Conservation (phyloP, 2,329 filamentous ascomycete genomes). For the Didymosphaeria variabile region DNA sequence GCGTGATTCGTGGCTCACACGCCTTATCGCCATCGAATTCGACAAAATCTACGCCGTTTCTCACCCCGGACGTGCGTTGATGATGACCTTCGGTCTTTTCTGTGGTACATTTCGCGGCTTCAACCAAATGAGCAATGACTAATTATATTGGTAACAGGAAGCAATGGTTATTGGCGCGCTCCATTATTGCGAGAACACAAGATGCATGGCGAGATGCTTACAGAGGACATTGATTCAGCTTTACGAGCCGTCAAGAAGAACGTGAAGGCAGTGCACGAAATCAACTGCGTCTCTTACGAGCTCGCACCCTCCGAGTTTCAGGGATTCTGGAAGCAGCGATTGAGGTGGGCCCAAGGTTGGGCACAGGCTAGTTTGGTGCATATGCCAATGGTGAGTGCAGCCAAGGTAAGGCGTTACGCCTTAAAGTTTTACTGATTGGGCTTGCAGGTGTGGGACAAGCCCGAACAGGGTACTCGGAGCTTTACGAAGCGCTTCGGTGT, state of each 20-base stretch:
- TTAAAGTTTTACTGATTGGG: background rate
- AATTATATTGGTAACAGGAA: constrained; percentile 31
- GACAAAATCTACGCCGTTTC: constrained; percentile 60
- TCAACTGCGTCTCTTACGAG: constrained; percentile 57
- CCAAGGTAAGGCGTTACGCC: background rate
- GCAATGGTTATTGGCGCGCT: constrained; percentile 57
- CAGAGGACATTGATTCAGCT: constrained; percentile 59
- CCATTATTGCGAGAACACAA: constrained; percentile 50
- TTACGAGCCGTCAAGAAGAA: constrained; percentile 53
- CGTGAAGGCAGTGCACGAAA: constrained; percentile 54
- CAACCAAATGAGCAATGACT: background rate
- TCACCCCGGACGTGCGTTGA: constrained; percentile 55
- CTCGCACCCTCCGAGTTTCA: constrained; percentile 53
- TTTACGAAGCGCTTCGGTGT: constrained; percentile 50
- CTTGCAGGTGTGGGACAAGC: constrained; percentile 44
- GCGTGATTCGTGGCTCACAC: constrained; percentile 50
- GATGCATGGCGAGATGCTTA: constrained; percentile 58
- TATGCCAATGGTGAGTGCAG: constrained; percentile 38
- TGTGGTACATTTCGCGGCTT: constrained; percentile 35
- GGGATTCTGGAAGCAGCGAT: constrained; percentile 57
- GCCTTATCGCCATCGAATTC: constrained; percentile 57
- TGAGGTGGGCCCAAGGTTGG: constrained; percentile 59
- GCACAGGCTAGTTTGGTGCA: constrained; percentile 54
- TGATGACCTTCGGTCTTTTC: constrained; percentile 57
- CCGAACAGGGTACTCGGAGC: constrained; percentile 38